Percentiles rank a stretch among this genome's conserved stretches.
These are phyloP conservation scores for Myriosclerotinia duriaeana DNA, from an alignment of 2,329 filamentous ascomycete genomes.

Conservation along the genomic window DNA sequence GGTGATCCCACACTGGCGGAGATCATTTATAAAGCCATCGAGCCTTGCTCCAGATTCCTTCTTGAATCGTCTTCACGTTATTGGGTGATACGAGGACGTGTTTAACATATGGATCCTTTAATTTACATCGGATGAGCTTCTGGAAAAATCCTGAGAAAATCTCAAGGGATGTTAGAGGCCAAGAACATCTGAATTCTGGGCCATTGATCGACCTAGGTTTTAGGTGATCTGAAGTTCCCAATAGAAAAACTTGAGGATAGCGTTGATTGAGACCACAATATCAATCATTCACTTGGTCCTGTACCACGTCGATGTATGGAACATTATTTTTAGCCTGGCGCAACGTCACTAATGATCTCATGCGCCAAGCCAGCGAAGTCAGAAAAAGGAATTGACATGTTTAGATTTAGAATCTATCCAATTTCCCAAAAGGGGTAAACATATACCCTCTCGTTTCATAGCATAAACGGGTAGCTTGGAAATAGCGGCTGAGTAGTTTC, in stretches of 20 bases:
- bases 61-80: background rate
- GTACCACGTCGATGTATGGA: too few relatives aligned
- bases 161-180: background rate
- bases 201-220: background rate
- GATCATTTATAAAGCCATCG: constrained; percentile 9
- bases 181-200: background rate
- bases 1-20: constrained; percentile 5
- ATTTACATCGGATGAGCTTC: constrained; percentile 4
- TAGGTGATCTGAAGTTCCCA: too few relatives aligned
- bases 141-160: background rate
- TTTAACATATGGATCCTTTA: background rate
- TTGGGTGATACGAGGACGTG: background rate
- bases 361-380: too few relatives aligned
- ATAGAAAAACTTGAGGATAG: too few relatives aligned
- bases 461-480: background rate
- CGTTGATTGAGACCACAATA: too few relatives aligned
- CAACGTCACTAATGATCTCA: too few relatives aligned
- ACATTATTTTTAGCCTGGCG: too few relatives aligned
- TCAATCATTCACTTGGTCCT: too few relatives aligned
- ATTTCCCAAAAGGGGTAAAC: too few relatives aligned
- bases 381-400: too few relatives aligned
- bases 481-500: background rate
- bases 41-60: constrained; percentile 2
- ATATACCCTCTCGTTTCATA: background rate
- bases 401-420: background rate